Conservation (phyloP, 2,329 filamentous ascomycete genomes). For the Dactylonectria macrodidyma region DNA sequence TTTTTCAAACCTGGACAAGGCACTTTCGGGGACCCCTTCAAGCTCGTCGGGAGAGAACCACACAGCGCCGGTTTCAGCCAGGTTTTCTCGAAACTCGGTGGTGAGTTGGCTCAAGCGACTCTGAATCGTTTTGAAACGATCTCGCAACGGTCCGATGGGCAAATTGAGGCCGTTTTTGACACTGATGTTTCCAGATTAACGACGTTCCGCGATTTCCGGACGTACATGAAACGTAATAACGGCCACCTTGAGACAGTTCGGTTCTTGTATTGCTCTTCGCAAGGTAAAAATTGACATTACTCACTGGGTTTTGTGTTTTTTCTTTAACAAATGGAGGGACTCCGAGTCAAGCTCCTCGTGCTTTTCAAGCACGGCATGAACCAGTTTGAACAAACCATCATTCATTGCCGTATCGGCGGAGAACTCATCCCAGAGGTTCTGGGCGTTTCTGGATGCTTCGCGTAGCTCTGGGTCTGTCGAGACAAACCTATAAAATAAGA, state of each 20-base stretch:
- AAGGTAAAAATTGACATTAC: neutral
- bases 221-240: neutral
- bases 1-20: neutral
- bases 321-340: neutral
- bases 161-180: constrained; percentile 5
- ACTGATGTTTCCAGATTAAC: neutral
- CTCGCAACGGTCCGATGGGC: neutral
- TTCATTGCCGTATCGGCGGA: neutral
- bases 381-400: constrained; percentile 3
- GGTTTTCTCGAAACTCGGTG: neutral
- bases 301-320: constrained; percentile 4
- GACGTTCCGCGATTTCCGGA: neutral
- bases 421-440: constrained; percentile 1
- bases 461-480: constrained; percentile 5
- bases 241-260: neutral
- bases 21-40: neutral
- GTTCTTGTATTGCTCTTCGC: neutral
- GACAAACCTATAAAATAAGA: neutral
- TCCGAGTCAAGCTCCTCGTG: neutral
- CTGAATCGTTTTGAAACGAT: constrained; percentile 6
- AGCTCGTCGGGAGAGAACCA: constrained; percentile 7
- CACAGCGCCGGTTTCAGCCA: neutral
- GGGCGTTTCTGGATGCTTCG: neutral
- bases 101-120: neutral
- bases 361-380: constrained; percentile 4